phyloP scores from a whole-genome alignment of 2,329 filamentous ascomycete species.

The Sarocladium strictum region DNA sequence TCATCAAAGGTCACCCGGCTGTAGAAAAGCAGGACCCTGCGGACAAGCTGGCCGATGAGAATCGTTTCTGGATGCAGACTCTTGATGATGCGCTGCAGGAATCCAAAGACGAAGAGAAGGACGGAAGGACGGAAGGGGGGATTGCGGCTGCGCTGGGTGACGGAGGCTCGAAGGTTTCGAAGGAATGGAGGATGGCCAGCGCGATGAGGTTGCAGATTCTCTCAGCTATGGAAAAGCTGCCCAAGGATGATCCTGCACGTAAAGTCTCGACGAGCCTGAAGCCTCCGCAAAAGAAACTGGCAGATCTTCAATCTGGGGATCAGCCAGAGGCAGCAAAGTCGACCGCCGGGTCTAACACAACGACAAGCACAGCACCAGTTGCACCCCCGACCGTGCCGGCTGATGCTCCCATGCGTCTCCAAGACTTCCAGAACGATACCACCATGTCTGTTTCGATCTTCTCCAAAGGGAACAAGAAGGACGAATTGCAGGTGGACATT shows the following conservation, averaged over 20 bases:
- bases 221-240: constrained; percentile 35
- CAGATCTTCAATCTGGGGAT: constrained; percentile 12
- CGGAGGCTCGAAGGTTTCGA: constrained; percentile 8
- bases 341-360: neutral
- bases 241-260: constrained; percentile 37
- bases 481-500: constrained; percentile 33
- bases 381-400: constrained; percentile 11
- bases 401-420: constrained; percentile 21
- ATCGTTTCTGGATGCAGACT: constrained; percentile 42
- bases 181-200: constrained; percentile 34
- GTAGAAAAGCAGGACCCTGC: constrained; percentile 26
- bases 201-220: constrained; percentile 44
- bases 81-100: constrained; percentile 22
- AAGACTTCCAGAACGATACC: constrained; percentile 30
- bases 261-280: constrained; percentile 34
- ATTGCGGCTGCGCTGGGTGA: neutral
- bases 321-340: neutral
- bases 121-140: neutral
- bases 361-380: neutral
- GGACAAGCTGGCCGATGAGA: constrained; percentile 28
- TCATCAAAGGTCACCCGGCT: constrained; percentile 26
- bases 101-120: constrained; percentile 18
- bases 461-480: constrained; percentile 35
- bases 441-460: constrained; percentile 34
- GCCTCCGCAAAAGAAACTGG: constrained; percentile 26